Evolutionary conservation across 768 basidiomycete species (phyloP).

Genomic region (Suillus fuscotomentosus): DNA sequence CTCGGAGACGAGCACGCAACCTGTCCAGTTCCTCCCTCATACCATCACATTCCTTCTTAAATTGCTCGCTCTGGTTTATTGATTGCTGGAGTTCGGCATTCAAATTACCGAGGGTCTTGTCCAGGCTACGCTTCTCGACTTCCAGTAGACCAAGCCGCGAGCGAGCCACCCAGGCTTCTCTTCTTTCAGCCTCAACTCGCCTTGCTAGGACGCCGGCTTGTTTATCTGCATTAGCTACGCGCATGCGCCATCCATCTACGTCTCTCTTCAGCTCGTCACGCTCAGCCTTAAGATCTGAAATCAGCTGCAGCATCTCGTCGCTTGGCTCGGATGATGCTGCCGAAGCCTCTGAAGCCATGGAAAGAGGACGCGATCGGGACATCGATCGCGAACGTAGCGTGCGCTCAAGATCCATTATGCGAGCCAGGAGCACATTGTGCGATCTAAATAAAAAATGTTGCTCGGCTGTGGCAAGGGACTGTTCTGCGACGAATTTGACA

Average conservation of each 20-base stretch:
- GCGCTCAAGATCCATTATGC: constrained; percentile 80
- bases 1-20: constrained; percentile 31
- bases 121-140: constrained; percentile 60
- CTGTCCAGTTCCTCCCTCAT: constrained; percentile 28
- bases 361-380: constrained; percentile 48
- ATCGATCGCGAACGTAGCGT: constrained; percentile 46
- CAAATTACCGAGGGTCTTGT: constrained; percentile 44
- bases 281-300: constrained; percentile 82
- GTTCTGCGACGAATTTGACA: constrained; percentile 20
- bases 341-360: constrained; percentile 46
- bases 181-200: constrained; percentile 73
- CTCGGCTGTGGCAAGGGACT: constrained; percentile 68
- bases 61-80: constrained; percentile 22
- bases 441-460: constrained; percentile 86
- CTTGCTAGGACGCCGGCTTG: constrained; percentile 62
- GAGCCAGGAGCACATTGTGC: constrained; percentile 77
- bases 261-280: constrained; percentile 87
- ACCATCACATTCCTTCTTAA: constrained; percentile 27
- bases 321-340: constrained; percentile 46
- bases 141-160: constrained; percentile 67
- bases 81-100: constrained; percentile 28
- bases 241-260: constrained; percentile 80
- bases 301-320: constrained; percentile 76
- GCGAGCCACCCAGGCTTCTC: constrained; percentile 82
- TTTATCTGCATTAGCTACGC: constrained; percentile 76